These are phyloP conservation scores for Cephaloascus fragrans DNA, from an alignment of 805 yeast species.

Conservation along the genomic window DNA sequence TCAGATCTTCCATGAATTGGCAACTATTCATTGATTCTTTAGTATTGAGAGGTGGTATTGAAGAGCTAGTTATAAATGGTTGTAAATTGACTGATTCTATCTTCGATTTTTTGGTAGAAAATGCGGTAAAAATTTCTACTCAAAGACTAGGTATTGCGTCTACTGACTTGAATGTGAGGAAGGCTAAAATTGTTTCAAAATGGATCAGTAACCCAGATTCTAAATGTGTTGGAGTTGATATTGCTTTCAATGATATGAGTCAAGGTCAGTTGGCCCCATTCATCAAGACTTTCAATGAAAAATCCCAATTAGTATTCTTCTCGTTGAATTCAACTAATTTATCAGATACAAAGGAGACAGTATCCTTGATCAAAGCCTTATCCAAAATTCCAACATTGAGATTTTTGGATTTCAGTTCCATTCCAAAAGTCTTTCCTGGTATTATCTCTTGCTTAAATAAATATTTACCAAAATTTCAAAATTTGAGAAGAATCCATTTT, in stretches of 20 bases:
- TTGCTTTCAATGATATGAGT: constrained; percentile 44
- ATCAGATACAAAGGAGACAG: constrained; percentile 26
- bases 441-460: constrained; percentile 33
- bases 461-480: constrained; percentile 33
- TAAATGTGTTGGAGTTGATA: constrained; percentile 44
- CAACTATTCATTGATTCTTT: constrained; percentile 32
- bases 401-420: constrained; percentile 43
- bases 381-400: constrained; percentile 28
- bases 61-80: constrained; percentile 49
- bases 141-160: constrained; percentile 45
- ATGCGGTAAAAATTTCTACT: constrained; percentile 31
- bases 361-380: constrained; percentile 24
- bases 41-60: constrained; percentile 39
- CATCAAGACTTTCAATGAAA: constrained; percentile 27
- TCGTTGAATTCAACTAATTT: constrained; percentile 43
- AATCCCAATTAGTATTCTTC: constrained; percentile 33
- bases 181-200: constrained; percentile 29
- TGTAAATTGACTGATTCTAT: constrained; percentile 35
- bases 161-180: constrained; percentile 32
- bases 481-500: constrained; percentile 41
- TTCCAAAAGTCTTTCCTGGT: constrained; percentile 42
- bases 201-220: constrained; percentile 36
- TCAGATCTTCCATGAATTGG: constrained; percentile 46
- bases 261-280: constrained; percentile 37
- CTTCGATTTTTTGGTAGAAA: constrained; percentile 28